Base-by-base conservation (phyloP, 306 rosid genomes). In the Morella rubra region DNA sequence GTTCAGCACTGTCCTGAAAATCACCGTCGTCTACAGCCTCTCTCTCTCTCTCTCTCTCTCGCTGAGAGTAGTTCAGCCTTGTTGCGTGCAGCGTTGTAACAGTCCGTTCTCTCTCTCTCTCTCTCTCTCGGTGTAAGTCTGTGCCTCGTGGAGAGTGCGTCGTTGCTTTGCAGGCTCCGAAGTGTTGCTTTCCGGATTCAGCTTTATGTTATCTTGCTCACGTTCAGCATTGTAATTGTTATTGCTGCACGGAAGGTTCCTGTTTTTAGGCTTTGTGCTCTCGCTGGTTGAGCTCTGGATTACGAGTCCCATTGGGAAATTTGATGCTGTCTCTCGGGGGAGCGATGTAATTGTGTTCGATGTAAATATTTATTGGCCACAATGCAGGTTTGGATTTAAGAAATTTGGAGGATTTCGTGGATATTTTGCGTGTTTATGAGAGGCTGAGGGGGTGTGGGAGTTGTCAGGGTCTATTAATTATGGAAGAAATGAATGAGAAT, bases 401-500 rank as follows among this genome's bases (percentile, higher is more conserved):
- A 60, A 71, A 24, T 77, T 22, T 53, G 67, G 72, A 22, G 51
- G 16, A 1, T 49, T 52, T 72, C 11, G 66, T 54, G 41, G 69
- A 52, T 72, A 22, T 44, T 74, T 66, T 56, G 42, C 67, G 69
- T 76, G 37, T 44, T 62, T 58, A 44, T 81, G 60, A 51, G 47
- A 20, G 64, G 7, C 78, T 84, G 58, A 77, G 75, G 65, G 69
- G 73, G 40, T 82, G 73, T 58, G 53, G 68, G 62, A 9, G 8
- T 53, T 78, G 32, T 50, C 20, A 19, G 77, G 50, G 46, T 32
- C 54, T 58, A 7, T 77, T 80, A 22, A 70, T 45, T 71, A 52
- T 65, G 22, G 76, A 42, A 46, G 83, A 87, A 84, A 90, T 93
- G 98, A 82, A 76, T 77, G 97, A 91, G 8, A 67, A 80, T 84